Evolutionary conservation across 768 basidiomycete species (phyloP).

Genomic region (Psilocybe subaeruginosa): DNA sequence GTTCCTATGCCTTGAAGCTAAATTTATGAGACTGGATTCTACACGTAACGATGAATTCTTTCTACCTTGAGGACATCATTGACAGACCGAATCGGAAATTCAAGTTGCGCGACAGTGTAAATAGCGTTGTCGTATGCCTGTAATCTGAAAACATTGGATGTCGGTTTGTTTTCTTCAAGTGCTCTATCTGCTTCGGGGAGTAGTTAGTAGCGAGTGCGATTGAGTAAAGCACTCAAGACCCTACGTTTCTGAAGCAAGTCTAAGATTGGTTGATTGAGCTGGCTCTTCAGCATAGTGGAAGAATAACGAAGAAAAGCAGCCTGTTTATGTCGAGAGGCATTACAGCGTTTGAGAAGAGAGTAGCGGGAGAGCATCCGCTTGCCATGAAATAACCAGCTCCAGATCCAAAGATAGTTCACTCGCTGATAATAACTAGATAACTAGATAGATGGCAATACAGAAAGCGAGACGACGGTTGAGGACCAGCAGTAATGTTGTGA

Average conservation of each 20-base stretch:
- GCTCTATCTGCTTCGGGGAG: conserved; percentile 37
- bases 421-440: neutral
- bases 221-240: conserved; percentile 14
- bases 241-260: conserved; percentile 45
- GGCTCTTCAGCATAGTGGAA: conserved; percentile 9
- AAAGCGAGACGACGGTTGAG: neutral
- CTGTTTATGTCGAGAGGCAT: conserved; percentile 6
- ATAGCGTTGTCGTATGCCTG: conserved; percentile 55
- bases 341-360: conserved; percentile 14
- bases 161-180: conserved; percentile 39
- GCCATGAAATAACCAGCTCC: conserved; percentile 18
- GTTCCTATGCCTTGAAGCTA: conserved; percentile 39
- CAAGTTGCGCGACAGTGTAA: conserved; percentile 37
- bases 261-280: conserved; percentile 30
- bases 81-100: conserved; percentile 45
- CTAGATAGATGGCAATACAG: too few species aligned
- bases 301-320: conserved; percentile 6
- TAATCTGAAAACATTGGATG: conserved; percentile 50
- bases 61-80: conserved; percentile 42
- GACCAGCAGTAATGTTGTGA: neutral
- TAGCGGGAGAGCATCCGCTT: conserved; percentile 26
- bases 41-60: conserved; percentile 7
- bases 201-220: neutral
- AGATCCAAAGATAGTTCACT: neutral
- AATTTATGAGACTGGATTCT: neutral